phyloP scores from a whole-genome alignment of 345 rosid genomes.

The Syzygium grande region DNA sequence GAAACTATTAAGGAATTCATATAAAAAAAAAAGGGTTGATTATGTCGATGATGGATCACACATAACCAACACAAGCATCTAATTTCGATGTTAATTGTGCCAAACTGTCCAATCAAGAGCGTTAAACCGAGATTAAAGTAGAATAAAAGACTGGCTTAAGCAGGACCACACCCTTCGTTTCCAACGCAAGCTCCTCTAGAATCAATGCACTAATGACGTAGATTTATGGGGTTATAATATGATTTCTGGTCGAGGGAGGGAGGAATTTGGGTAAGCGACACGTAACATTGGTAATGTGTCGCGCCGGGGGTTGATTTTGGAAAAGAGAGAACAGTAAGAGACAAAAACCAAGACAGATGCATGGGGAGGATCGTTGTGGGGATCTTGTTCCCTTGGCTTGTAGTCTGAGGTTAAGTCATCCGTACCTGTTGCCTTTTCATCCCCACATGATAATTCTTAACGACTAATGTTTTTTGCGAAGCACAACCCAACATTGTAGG shows the following conservation, averaged over 20 bases:
- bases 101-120: slow-evolving; percentile 9
- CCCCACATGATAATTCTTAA: neutral
- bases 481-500: slow-evolving; percentile 42
- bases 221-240: neutral
- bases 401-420: slow-evolving; percentile 6
- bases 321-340: slow-evolving; percentile 27
- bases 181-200: neutral
- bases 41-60: slow-evolving; percentile 20
- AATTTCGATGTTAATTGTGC: slow-evolving; percentile 7
- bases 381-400: slow-evolving; percentile 44
- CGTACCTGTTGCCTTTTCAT: slow-evolving; percentile 10
- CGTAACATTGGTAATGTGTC: slow-evolving; percentile 21
- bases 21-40: slow-evolving; percentile 4
- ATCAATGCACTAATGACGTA: neutral
- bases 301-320: slow-evolving; percentile 5
- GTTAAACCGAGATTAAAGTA: neutral
- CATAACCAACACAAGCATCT: neutral
- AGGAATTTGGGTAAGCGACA: slow-evolving; percentile 22
- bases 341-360: slow-evolving; percentile 49
- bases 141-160: slow-evolving; percentile 4
- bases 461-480: neutral
- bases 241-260: neutral
- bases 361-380: slow-evolving; percentile 30
- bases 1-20: neutral
- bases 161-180: slow-evolving; percentile 24